These are phyloP conservation scores for Suillus sp. DNA, from an alignment of 768 basidiomycete genomes.

Conservation along the genomic window DNA sequence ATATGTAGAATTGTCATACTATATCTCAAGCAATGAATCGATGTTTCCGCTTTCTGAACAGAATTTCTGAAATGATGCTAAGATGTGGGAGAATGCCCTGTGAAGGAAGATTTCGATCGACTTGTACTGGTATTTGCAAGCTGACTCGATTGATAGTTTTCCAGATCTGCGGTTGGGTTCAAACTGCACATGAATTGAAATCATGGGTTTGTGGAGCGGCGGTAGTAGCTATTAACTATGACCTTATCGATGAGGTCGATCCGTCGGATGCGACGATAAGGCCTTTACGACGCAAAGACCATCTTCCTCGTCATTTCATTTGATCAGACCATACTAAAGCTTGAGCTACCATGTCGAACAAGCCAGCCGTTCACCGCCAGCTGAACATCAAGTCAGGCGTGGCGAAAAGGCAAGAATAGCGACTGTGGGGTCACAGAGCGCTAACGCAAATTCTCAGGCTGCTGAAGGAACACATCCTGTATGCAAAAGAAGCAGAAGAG, in stretches of 20 bases:
- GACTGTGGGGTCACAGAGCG: not conserved
- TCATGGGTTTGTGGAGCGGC: not conserved
- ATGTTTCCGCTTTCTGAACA: conserved; percentile 4
- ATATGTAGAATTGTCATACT: conserved; percentile 30
- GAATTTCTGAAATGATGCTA: not conserved
- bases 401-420: conserved; percentile 7
- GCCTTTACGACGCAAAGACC: not conserved
- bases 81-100: not conserved
- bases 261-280: not conserved
- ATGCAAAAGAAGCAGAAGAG: conserved; percentile 64
- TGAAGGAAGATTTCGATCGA: conserved; percentile 1
- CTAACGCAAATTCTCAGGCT: conserved; percentile 44
- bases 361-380: conserved; percentile 53
- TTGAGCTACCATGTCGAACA: conserved; percentile 11
- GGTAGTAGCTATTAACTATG: not conserved
- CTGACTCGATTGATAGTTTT: not conserved
- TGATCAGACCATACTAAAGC: not conserved
- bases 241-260: conserved; percentile 10
- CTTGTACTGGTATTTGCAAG: not conserved
- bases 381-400: conserved; percentile 74
- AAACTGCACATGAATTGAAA: not conserved
- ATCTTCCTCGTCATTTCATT: not conserved
- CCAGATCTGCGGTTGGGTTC: not conserved
- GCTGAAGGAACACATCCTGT: conserved; percentile 66
- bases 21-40: conserved; percentile 15